phyloP scores from a whole-genome alignment of 2,329 filamentous ascomycete genomes.

The Cladosporium sp. region DNA sequence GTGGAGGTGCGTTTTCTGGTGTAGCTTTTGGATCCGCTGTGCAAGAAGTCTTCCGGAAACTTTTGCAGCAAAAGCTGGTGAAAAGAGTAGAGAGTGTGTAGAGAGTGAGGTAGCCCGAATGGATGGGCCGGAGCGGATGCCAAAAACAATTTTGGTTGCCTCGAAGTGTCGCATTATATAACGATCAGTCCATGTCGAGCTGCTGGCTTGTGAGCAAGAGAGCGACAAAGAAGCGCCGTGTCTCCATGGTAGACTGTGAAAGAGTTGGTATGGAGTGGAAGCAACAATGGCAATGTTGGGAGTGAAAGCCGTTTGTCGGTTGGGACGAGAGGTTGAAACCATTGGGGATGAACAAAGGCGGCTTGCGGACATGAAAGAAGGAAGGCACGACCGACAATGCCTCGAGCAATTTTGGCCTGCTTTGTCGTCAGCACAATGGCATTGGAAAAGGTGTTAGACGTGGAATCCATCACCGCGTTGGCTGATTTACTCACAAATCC shows the following conservation, averaged over 20 bases:
- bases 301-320: constrained; percentile 1
- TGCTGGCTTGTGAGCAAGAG: neutral
- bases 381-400: constrained; percentile 7
- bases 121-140: neutral
- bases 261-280: neutral
- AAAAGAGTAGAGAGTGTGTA: neutral
- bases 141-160: neutral
- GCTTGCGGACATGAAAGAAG: neutral
- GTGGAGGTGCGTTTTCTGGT: neutral
- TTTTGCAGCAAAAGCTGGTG: neutral
- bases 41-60: constrained; percentile 4
- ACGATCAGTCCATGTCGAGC: neutral
- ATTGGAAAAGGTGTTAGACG: neutral
- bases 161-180: neutral
- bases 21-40: neutral
- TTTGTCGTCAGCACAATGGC: constrained; percentile 1
- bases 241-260: neutral
- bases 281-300: neutral
- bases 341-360: neutral
- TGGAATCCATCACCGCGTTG: neutral
- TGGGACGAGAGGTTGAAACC: neutral
- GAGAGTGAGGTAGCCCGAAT: neutral
- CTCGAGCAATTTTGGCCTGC: neutral
- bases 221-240: neutral
- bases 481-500: neutral